phyloP scores from a whole-genome alignment of 1,284 basidiomycete species.

The Somion occarium region DNA sequence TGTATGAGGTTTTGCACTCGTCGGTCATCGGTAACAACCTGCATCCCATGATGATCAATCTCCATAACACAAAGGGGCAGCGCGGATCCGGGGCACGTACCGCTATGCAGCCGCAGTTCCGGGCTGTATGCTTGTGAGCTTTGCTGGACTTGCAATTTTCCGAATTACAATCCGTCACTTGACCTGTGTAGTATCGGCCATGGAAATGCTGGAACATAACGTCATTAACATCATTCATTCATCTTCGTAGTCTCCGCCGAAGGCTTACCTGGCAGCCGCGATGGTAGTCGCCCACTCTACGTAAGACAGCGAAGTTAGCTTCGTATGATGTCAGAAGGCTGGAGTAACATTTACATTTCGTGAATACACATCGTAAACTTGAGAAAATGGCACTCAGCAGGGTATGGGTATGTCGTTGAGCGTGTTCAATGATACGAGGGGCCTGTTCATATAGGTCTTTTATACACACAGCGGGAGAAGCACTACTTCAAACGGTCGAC shows the following conservation, averaged over 20 bases:
- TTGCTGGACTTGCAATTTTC: constrained; percentile 48
- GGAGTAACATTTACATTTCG: constrained; percentile 41
- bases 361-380: constrained; percentile 52
- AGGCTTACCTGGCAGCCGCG: constrained; percentile 52
- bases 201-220: constrained; percentile 49
- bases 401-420: no score
- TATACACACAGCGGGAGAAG: background rate
- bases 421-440: background rate
- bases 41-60: background rate
- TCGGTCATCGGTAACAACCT: constrained; percentile 13
- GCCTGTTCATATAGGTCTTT: background rate
- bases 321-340: background rate
- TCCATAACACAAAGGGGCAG: background rate
- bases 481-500: background rate
- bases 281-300: constrained; percentile 55
- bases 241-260: background rate
- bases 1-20: constrained; percentile 17
- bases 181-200: constrained; percentile 55
- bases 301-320: constrained; percentile 8
- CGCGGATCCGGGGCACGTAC: constrained; percentile 12
- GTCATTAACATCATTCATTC: background rate
- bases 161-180: constrained; percentile 46
- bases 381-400: no score
- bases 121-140: constrained; percentile 49
- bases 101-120: constrained; percentile 42